phyloP scores from a whole-genome alignment of 352 stramenopile genomes.

The Poterioochromonas sp. region DNA sequence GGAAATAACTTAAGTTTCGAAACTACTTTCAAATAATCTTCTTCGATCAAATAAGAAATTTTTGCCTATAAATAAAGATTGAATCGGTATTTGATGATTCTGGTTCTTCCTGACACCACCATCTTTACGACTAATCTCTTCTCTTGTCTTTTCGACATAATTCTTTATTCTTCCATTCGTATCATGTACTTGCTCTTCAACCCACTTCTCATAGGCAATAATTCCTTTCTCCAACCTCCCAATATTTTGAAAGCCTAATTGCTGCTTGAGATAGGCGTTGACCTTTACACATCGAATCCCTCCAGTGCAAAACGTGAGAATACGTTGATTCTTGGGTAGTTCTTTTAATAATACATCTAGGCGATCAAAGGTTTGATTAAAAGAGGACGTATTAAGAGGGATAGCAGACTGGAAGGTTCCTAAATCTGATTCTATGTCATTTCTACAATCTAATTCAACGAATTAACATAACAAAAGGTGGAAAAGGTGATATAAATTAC shows the following conservation, averaged over 20 bases:
- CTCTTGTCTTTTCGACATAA: not conserved
- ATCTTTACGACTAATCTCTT: not conserved
- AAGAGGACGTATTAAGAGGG: conserved; percentile 62
- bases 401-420: conserved; percentile 63
- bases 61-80: not conserved
- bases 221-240: conserved; percentile 61
- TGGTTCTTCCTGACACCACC: not conserved
- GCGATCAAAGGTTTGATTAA: conserved; percentile 63
- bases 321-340: conserved; percentile 56
- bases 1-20: no score
- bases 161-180: not conserved
- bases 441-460: conserved; percentile 64
- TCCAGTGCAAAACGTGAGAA: conserved; percentile 68
- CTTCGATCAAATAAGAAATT: conserved; percentile 18
- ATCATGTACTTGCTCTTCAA: not conserved
- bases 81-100: not conserved
- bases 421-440: conserved; percentile 65
- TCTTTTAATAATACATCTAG: conserved; percentile 57
- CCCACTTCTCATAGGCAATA: conserved; percentile 54
- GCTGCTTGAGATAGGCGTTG: conserved; percentile 54
- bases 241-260: conserved; percentile 67
- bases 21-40: not conserved
- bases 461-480: not conserved
- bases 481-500: not conserved
- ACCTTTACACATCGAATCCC: conserved; percentile 62